Base-by-base conservation (phyloP, 257 asterid genomes). In the Rauvolfia tetraphylla region DNA sequence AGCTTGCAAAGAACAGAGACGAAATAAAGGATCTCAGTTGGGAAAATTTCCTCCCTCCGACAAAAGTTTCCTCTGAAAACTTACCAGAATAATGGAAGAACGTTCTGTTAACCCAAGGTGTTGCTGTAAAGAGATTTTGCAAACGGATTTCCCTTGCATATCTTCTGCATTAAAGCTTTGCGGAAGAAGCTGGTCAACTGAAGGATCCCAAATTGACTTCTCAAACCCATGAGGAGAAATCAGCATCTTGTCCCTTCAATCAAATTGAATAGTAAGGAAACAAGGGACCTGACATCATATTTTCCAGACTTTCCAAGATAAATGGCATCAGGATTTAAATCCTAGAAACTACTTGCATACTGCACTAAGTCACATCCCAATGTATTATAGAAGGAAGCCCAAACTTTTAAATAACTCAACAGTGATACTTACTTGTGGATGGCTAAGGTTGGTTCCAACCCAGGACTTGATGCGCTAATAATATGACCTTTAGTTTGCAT, bases 181-280 rank as follows among this genome's bases (percentile, higher is more conserved):
- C 54, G 92, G 97, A 73, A 90, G 85, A 85, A 76, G 81, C 75
- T 56, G 82, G 79, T 92, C 96, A 39, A 79, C 62, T 68, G 90
- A 87, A 81, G 97, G 96, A 86, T 90, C 93, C 97, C 97, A 90
- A 73, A 84, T 82, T 59, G 91, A 81, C 72, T 82, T 86, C 79
- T 92, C 95, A 73, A 82, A 78, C 49, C 93, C 96, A 82, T 23
- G 65, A 83, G 97, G 95, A 83, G 92, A 86, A 88, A 86, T 79
- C 76, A 78, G 76, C 83, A 92, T 53, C 82, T 92, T 92, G 77
- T 87, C 91, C 89, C 96, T 90, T 74, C 75, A 89, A 78, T 39
- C 75, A 81, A 67, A 75, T 46, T 54, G 72, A 51, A 76, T n/a
- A 77, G 67, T 53, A 48, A 72, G 74, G 83, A 59, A 51, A 39